Evolutionary conservation across 495 filamentous ascomycete species (phyloP).

Genomic region (Parachaetomium inaequale): DNA sequence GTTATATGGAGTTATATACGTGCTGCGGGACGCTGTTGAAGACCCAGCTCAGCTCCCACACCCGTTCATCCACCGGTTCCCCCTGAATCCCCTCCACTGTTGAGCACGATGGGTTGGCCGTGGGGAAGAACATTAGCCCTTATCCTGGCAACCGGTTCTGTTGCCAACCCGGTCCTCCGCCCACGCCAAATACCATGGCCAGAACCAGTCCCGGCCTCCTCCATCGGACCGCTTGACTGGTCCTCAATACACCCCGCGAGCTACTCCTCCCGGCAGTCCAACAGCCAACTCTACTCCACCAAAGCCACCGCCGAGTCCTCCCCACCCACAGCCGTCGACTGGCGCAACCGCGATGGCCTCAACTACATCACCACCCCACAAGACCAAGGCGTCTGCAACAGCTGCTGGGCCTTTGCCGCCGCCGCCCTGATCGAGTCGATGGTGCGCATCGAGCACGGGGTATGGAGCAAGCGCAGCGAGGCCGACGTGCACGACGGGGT

Average conservation of each 20-base stretch:
- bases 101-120: background rate
- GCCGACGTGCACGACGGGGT: slow-evolving; percentile 23
- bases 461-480: slow-evolving; percentile 25
- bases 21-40: background rate
- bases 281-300: background rate
- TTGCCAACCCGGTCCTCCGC: background rate
- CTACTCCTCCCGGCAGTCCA: background rate
- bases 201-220: slow-evolving; percentile 10
- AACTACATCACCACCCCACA: slow-evolving; percentile 23
- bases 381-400: slow-evolving; percentile 23
- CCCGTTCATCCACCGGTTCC: background rate
- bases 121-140: background rate
- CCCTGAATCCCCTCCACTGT: background rate
- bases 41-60: background rate
- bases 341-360: slow-evolving; percentile 18
- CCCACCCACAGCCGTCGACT: slow-evolving; percentile 13
- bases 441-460: slow-evolving; percentile 26
- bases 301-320: background rate
- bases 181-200: slow-evolving; percentile 15
- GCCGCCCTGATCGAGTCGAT: slow-evolving; percentile 23
- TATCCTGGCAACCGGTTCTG: background rate
- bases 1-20: background rate
- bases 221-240: slow-evolving; percentile 18
- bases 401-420: slow-evolving; percentile 26
- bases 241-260: background rate